Percentiles rank a stretch among this genome's conserved stretches.
Evolutionary conservation across 306 rosid species (phyloP).

Genomic region (Ochetophila trinervis): DNA sequence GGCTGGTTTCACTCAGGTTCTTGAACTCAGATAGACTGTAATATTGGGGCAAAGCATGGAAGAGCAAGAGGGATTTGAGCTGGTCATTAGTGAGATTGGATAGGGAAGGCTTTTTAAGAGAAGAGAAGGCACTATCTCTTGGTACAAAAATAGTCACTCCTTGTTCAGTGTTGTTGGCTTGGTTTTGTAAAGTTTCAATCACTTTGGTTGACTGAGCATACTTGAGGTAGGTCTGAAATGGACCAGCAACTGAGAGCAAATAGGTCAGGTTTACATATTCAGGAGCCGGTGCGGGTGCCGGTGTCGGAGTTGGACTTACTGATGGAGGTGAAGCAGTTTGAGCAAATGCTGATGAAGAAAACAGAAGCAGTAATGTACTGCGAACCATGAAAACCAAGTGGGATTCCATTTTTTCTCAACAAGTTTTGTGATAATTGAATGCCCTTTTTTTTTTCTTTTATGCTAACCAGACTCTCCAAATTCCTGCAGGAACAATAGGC

Average conservation of each 20-base stretch:
- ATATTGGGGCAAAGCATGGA: conserved; percentile 87
- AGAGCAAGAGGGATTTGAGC: conserved; percentile 65
- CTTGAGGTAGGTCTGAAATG: conserved; percentile 75
- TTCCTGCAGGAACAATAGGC: conserved; percentile 46
- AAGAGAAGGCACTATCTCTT: conserved; percentile 56
- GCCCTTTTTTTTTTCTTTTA: conserved; percentile 8
- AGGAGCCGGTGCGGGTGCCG: conserved; percentile 88
- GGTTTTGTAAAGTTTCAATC: conserved; percentile 81
- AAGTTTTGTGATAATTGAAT: not conserved
- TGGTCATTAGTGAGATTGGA: conserved; percentile 63
- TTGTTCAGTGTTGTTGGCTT: conserved; percentile 89
- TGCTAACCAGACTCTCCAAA: conserved; percentile 44
- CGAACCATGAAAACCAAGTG: conserved; percentile 43
- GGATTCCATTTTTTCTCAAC: conserved; percentile 41
- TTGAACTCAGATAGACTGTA: conserved; percentile 74
- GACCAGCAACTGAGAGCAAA: conserved; percentile 78
- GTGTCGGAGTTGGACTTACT: conserved; percentile 72
- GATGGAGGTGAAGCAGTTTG: conserved; percentile 57
- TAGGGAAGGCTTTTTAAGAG: conserved; percentile 57
- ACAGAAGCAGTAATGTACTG: conserved; percentile 42
- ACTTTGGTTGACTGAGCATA: conserved; percentile 76
- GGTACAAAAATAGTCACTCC: conserved; percentile 93
- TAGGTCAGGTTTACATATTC: conserved; percentile 70
- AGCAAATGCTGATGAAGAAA: conserved; percentile 53
- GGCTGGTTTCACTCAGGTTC: conserved; percentile 52